phyloP scores from a whole-genome alignment of 352 stramenopile genomes.

The Globisporangium cystogenes region DNA sequence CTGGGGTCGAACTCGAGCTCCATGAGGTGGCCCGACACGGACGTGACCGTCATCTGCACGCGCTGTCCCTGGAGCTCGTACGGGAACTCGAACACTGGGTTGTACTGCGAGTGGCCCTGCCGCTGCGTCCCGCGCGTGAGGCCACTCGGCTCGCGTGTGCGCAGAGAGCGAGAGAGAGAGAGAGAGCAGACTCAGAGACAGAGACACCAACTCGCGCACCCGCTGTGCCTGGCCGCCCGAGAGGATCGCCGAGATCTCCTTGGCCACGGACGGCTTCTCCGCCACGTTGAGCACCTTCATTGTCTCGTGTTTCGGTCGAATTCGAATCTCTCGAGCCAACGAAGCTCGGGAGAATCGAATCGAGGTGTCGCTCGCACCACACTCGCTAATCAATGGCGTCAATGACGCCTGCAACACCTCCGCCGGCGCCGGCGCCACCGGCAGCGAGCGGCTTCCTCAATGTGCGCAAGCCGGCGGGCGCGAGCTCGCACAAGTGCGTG shows the following conservation, averaged over 20 bases:
- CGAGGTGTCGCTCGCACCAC: too few species aligned
- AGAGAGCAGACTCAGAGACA: background rate
- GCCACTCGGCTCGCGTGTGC: too few species aligned
- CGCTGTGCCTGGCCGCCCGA: constrained; percentile 46
- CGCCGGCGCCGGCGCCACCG: background rate
- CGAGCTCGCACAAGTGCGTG: constrained; percentile 82
- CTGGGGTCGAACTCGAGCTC: constrained; percentile 92
- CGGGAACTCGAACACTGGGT: constrained; percentile 90
- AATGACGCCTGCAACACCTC: background rate
- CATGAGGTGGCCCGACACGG: constrained; percentile 98
- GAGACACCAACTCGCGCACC: constrained; percentile 20
- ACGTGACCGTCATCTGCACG: constrained; percentile 93
- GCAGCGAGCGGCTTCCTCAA: constrained; percentile 63
- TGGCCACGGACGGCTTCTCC: constrained; percentile 99
- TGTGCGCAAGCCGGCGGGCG: constrained; percentile 63
- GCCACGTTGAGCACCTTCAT: constrained; percentile 96
- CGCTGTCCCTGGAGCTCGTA: constrained; percentile 78
- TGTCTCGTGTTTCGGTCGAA: background rate
- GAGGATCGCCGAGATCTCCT: constrained; percentile 95
- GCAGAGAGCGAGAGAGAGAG: too few species aligned
- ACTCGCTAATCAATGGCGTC: background rate
- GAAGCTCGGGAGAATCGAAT: too few species aligned
- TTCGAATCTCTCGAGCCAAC: background rate
- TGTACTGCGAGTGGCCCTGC: constrained; percentile 79
- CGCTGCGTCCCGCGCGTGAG: constrained; percentile 25